Evolutionary conservation across 75 land plant genomes (phyloP), one percentile per base, ranked within the genome.

Genomic region (Sequoiadendron giganteum): DNA sequence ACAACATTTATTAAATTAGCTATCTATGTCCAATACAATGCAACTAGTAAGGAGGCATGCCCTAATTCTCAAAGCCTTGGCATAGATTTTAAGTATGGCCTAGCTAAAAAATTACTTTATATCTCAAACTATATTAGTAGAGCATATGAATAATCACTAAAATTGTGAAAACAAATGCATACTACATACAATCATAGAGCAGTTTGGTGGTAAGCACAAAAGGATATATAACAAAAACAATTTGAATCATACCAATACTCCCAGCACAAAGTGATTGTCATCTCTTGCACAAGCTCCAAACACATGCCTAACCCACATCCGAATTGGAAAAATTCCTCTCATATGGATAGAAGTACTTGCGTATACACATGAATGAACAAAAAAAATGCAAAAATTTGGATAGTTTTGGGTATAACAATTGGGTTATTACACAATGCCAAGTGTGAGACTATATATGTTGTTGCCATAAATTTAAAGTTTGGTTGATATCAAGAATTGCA

Each of bases 251-350:
- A 56, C 55, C 95, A 93, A 95, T 43, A 94, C 94, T 49, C 88
- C 94, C 55, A 98, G 43, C 81, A 96, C 96, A 42, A 89, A 89
- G 79, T 90, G 78, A 30, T 98, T 98, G 86, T 92, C 95, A 86
- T 96, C 94, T 85, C 92, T 93, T 3, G 95, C 95, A 91, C 94
- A 90, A 38, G 99, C 99, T 75, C 99, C 89, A 81, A 93, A 98
- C 99, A 98, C 96, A n/a, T n/a, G n/a, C n/a, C n/a, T n/a, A n/a
- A n/a, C n/a, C n/a, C n/a, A n/a, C n/a, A n/a, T n/a, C n/a, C n/a
- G n/a, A n/a, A n/a, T n/a, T n/a, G n/a, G n/a, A n/a, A n/a, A n/a
- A n/a, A n/a, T n/a, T n/a, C n/a, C n/a, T n/a, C n/a, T n/a, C n/a
- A n/a, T n/a, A n/a, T n/a, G n/a, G n/a, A n/a, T n/a, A n/a, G n/a